Percentiles rank a stretch among this genome's conserved stretches.
These are phyloP conservation scores for Debaryomycetaceae sp. DNA, from an alignment of 1,139 yeast species.

Conservation along the genomic window DNA sequence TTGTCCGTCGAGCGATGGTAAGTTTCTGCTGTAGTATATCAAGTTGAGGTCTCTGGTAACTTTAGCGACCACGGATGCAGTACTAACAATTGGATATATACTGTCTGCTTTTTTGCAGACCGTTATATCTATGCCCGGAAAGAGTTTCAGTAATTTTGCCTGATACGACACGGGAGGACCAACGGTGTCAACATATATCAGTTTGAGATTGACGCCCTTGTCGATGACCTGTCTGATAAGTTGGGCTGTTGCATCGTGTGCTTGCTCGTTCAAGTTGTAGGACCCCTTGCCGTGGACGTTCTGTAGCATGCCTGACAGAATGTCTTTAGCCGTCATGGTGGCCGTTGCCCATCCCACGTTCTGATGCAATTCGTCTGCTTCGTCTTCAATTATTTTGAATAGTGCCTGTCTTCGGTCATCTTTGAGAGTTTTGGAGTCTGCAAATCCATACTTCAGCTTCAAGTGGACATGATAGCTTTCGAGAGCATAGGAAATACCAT, in stretches of 20 bases:
- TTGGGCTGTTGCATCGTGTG: slow-evolving; percentile 88
- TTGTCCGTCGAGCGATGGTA: slow-evolving; percentile 21
- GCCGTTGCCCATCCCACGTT: slow-evolving; percentile 89
- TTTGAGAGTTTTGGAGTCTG: slow-evolving; percentile 85
- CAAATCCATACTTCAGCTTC: slow-evolving; percentile 70
- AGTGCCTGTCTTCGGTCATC: slow-evolving; percentile 65
- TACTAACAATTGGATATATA: slow-evolving; percentile 87
- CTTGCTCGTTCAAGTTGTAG: slow-evolving; percentile 89
- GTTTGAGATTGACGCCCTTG: slow-evolving; percentile 59
- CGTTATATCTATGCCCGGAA: slow-evolving; percentile 69
- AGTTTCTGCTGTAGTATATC: slow-evolving; percentile 24
- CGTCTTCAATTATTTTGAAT: slow-evolving; percentile 54
- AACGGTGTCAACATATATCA: slow-evolving; percentile 89
- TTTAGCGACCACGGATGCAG: slow-evolving; percentile 96
- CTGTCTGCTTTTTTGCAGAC: slow-evolving; percentile 98
- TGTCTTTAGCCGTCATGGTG: slow-evolving; percentile 82
- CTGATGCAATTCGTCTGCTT: slow-evolving; percentile 40
- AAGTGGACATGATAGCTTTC: slow-evolving; percentile 47
- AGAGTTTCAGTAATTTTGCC: slow-evolving; percentile 61
- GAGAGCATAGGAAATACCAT: slow-evolving; percentile 79
- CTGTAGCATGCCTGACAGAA: slow-evolving; percentile 82
- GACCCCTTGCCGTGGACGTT: slow-evolving; percentile 48
- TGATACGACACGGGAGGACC: slow-evolving; percentile 92
- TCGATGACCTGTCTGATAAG: slow-evolving; percentile 61
- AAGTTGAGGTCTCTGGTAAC: slow-evolving; percentile 85